Conservation (phyloP, 345 rosid genomes). For the Eucalyptus erythrocorys region DNA sequence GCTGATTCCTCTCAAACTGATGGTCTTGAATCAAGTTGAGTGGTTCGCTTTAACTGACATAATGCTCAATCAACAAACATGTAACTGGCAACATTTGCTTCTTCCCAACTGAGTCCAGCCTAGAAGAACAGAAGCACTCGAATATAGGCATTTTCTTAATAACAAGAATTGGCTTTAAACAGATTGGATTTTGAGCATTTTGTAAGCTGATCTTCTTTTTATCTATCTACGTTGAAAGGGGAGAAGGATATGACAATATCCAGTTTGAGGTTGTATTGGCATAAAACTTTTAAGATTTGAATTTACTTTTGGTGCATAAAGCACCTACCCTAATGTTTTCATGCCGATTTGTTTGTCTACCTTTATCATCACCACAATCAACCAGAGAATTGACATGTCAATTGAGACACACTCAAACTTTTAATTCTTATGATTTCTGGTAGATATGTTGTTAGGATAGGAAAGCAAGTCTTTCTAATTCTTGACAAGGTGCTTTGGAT, state of each 20-base stretch:
- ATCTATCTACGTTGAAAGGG: neutral
- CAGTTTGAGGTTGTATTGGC: neutral
- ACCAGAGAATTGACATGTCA: neutral
- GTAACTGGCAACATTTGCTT: neutral
- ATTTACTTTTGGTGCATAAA: neutral
- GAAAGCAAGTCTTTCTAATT: neutral
- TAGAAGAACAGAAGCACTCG: neutral
- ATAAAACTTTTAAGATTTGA: neutral
- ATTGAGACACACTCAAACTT: neutral
- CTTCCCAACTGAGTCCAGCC: neutral
- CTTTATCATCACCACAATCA: neutral
- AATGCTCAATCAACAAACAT: neutral
- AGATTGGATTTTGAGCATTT: neutral
- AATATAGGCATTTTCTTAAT: neutral
- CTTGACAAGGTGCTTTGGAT: neutral
- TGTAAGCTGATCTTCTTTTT: neutral
- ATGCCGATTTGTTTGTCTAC: neutral
- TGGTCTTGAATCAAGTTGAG: neutral
- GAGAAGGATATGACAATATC: neutral
- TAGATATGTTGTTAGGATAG: neutral
- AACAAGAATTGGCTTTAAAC: neutral
- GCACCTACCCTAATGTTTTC: neutral
- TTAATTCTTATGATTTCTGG: neutral
- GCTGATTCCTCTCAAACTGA: neutral
- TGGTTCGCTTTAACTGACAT: neutral